Conservation (phyloP, 345 rosid species). For the Turnera subulata region DNA sequence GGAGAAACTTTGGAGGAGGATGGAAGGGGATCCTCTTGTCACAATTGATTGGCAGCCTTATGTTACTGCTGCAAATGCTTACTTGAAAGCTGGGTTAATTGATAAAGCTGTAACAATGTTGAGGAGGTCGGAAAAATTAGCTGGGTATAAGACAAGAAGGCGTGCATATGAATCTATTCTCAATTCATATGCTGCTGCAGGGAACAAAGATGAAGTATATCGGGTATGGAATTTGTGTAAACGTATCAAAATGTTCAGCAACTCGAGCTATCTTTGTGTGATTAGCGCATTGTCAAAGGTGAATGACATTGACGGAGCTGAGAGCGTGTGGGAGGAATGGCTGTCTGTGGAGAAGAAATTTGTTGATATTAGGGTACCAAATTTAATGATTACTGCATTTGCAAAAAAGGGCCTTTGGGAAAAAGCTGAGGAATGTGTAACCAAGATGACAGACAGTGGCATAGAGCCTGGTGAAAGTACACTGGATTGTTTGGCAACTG, state of each 20-base stretch:
- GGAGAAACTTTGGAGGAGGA: too few relatives aligned
- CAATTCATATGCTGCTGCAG: background rate
- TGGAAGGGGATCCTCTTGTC: too few relatives aligned
- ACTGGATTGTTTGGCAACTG: slow-evolving; percentile 38
- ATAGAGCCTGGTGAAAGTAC: slow-evolving; percentile 23
- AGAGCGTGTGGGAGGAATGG: slow-evolving; percentile 29
- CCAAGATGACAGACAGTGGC: slow-evolving; percentile 22
- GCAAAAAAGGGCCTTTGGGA: slow-evolving; percentile 42
- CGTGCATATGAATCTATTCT: too few relatives aligned
- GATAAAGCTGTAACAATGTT: too few relatives aligned
- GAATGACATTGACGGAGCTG: slow-evolving; percentile 35
- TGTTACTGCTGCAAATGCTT: too few relatives aligned
- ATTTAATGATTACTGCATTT: slow-evolving; percentile 36
- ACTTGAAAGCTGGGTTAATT: too few relatives aligned
- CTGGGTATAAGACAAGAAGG: too few relatives aligned
- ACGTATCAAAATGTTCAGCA: background rate
- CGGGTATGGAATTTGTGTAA: slow-evolving; percentile 26
- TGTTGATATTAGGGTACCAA: slow-evolving; percentile 2
- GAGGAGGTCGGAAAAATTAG: too few relatives aligned
- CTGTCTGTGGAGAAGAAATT: slow-evolving; percentile 1
- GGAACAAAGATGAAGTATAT: slow-evolving; percentile 24
- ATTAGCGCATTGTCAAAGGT: slow-evolving; percentile 17
- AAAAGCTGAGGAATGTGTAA: slow-evolving; percentile 46
- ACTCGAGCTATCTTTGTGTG: slow-evolving; percentile 7
- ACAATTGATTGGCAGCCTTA: too few relatives aligned